Base-by-base conservation (phyloP, 2,329 filamentous ascomycete genomes). In the Nemania sp. region DNA sequence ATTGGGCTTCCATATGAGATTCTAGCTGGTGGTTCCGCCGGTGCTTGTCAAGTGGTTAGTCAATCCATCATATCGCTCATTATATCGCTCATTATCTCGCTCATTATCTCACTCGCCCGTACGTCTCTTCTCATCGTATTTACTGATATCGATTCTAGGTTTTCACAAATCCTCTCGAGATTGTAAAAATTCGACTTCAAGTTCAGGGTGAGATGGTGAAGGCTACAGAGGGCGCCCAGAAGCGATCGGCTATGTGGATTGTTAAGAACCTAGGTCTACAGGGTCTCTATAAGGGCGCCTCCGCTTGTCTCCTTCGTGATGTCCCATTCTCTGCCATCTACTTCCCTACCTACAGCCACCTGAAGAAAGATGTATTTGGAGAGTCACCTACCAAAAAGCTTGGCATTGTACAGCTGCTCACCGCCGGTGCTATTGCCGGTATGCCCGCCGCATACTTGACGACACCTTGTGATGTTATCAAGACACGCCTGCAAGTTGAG, bases 321-420 rank as follows among this genome's bases (percentile, higher is more conserved):
- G 91, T 97, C 34, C 94, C 94, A 39, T 99, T 99, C 79, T 97
- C 93, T 17, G 91, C 91, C 66, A 99, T 99, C 70, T 99, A 99
- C 79, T 99, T 99, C 84, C 93, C 94, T 2, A 88, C 91, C 19
- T 99, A 99, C 79, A 89, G 84, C 71, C 94, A 99, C 71, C 75
- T 99, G 66, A 99, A 99, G 81, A 86, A 82, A 68, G 93, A 97
- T 74, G 78, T 93, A 70, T 99, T 97, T 65, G 93, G 94, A 73
- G 94, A 99, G 77, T 86, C 88, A 9, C 80, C 81, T 5, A 89
- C 86, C 52, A 91, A 97, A 78, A 94, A 90, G 75, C 86, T 99
- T 20, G 90, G 93, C 45, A 82, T 99, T 43, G 57, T 96, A 33
- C 93, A 97, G 76, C 87, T 99, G 52, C 82, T 99, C 59, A 94